Conservation (phyloP, 2,329 filamentous ascomycete genomes). For the Decorospora gaudefroyi region DNA sequence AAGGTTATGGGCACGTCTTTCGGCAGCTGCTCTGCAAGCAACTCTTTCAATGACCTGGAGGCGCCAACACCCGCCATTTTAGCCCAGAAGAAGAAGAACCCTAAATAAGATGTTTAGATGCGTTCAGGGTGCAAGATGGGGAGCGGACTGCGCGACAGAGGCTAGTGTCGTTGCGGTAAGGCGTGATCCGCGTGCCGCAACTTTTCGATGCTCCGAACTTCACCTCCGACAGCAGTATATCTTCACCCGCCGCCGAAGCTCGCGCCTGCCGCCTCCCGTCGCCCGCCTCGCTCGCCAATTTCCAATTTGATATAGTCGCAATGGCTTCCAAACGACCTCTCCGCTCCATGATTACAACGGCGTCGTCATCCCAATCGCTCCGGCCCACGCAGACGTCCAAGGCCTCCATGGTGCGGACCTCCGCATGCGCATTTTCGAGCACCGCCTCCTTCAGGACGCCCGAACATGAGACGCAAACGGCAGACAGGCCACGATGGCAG, state of each 20-base stretch:
- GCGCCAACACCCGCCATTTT: constrained; percentile 35
- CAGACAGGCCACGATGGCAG: constrained; percentile 54
- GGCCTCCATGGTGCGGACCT: constrained; percentile 39
- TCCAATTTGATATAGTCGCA: constrained; percentile 26
- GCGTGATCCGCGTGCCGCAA: constrained; percentile 29
- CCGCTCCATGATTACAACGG: constrained; percentile 37
- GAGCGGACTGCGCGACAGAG: constrained; percentile 18
- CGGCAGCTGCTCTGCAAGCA: constrained; percentile 59
- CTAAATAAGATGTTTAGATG: constrained; percentile 15
- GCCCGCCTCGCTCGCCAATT: constrained; percentile 20
- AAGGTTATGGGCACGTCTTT: constrained; percentile 65
- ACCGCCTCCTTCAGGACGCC: constrained; percentile 27
- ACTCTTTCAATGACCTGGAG: constrained; percentile 43
- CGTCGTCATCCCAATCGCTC: constrained; percentile 34
- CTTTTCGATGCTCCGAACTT: constrained; percentile 38
- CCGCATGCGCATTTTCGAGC: constrained; percentile 45
- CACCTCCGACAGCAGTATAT: constrained; percentile 18
- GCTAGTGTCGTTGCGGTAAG: constrained; percentile 23
- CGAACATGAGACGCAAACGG: constrained; percentile 41
- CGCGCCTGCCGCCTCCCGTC: constrained; percentile 19
- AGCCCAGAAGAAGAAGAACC: constrained; percentile 9
- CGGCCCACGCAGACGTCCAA: constrained; percentile 31
- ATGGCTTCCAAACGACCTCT: constrained; percentile 57
- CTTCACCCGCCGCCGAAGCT: constrained; percentile 14
- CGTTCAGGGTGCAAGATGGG: constrained; percentile 19